Evolutionary conservation across 306 rosid species (phyloP).

Genomic region (Malus fusca): DNA sequence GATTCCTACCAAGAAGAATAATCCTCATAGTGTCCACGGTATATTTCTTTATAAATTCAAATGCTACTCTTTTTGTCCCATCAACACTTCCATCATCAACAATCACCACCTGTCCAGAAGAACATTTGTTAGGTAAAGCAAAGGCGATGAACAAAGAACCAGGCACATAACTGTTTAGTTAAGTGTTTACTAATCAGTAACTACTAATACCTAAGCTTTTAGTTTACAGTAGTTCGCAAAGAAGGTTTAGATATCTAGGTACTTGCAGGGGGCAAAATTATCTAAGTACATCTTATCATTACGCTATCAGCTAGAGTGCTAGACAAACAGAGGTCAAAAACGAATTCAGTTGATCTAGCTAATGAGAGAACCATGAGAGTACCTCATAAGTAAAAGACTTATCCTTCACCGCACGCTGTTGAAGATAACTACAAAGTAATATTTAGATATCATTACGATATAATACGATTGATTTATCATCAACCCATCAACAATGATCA

Average conservation of each 20-base stretch:
- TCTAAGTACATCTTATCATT: background rate
- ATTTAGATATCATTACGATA: conserved; percentile 6
- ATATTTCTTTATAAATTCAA: conserved; percentile 72
- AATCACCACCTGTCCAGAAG: conserved; percentile 59
- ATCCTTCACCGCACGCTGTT: conserved; percentile 67
- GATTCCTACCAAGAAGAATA: conserved; percentile 86
- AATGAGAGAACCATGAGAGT: conserved; percentile 10
- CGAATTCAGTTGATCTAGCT: background rate
- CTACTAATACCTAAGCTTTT: background rate
- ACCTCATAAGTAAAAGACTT: conserved; percentile 89
- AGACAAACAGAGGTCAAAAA: background rate
- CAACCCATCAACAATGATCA: background rate
- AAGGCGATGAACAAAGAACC: background rate
- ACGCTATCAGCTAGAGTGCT: background rate
- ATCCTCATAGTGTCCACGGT: conserved; percentile 73
- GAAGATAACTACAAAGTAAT: conserved; percentile 68
- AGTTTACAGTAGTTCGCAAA: background rate
- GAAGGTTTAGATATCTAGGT: background rate
- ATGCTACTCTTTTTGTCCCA: conserved; percentile 83
- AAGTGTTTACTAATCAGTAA: background rate
- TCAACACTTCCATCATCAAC: conserved; percentile 92
- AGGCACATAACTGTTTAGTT: background rate
- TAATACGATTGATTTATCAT: background rate
- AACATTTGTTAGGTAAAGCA: conserved; percentile 14
- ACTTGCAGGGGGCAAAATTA: background rate